Conservation (phyloP, 306 rosid genomes). For the Astragalus membranaceus region DNA sequence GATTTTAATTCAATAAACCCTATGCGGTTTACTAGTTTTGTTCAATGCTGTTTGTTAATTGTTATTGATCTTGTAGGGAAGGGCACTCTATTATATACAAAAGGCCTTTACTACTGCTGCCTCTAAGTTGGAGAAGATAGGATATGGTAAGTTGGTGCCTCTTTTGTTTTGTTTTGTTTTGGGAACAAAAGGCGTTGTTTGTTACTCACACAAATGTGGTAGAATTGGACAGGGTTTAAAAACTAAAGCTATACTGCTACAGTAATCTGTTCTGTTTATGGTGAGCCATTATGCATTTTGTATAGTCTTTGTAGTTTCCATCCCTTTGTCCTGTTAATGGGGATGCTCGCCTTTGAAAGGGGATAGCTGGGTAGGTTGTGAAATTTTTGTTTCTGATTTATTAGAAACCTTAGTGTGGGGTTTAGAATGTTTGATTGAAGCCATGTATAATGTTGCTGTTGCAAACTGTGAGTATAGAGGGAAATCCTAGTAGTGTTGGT, state of each 20-base stretch:
- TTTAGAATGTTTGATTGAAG: not conserved
- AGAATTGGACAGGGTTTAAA: not conserved
- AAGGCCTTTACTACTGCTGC: slow-evolving; percentile 90
- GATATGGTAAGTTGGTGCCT: slow-evolving; percentile 45
- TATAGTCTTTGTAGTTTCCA: not conserved
- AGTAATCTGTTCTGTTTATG: not conserved
- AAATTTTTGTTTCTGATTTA: not conserved
- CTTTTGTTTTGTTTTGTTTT: not conserved
- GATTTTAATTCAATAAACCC: too few species aligned
- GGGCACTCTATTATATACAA: slow-evolving; percentile 68
- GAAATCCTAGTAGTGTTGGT: not conserved
- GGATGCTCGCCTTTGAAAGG: not conserved
- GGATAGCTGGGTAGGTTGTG: not conserved
- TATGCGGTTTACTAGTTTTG: too few species aligned
- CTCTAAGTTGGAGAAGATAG: slow-evolving; percentile 92
- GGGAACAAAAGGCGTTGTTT: not conserved
- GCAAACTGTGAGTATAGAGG: not conserved
- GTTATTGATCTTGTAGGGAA: slow-evolving; percentile 49
- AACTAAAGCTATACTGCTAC: not conserved
- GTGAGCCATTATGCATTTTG: not conserved
- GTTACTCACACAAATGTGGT: not conserved
- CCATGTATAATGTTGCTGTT: not conserved
- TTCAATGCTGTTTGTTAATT: slow-evolving; percentile 20
- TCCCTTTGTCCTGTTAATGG: not conserved
- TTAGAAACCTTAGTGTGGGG: not conserved